Conservation (phyloP, 331 rosid species). For the Quercus lobata region DNA sequence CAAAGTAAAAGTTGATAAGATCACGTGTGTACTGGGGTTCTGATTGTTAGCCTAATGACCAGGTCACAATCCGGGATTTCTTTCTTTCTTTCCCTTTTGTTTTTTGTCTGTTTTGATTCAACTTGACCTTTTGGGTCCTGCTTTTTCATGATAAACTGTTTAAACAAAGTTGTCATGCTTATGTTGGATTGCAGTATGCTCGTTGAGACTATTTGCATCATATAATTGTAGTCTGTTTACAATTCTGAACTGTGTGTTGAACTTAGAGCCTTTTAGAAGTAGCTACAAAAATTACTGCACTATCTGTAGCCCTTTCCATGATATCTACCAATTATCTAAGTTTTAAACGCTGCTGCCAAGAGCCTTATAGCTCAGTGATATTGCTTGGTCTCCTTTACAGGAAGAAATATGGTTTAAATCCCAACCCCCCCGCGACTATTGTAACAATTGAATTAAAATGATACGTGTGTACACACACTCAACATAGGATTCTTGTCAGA, state of each 20-base stretch:
- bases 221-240: not conserved
- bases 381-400: too few relatives aligned
- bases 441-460: too few relatives aligned
- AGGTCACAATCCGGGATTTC: not conserved
- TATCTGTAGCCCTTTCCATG: not conserved
- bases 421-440: too few relatives aligned
- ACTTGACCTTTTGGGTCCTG: not conserved
- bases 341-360: too few relatives aligned
- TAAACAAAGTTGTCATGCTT: not conserved
- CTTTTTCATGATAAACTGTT: not conserved
- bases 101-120: not conserved
- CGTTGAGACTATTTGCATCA: not conserved
- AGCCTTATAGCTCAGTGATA: too few relatives aligned
- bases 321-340: too few relatives aligned
- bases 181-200: too few relatives aligned
- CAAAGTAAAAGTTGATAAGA: not conserved
- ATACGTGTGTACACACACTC: too few relatives aligned
- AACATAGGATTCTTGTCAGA: too few relatives aligned
- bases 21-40: not conserved
- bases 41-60: not conserved
- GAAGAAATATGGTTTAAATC: too few relatives aligned
- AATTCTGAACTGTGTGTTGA: not conserved
- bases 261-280: not conserved
- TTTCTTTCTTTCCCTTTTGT: too few relatives aligned
- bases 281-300: not conserved